Conservation (phyloP, 2,329 filamentous ascomycete genomes). For the Cladophialophora immunda region DNA sequence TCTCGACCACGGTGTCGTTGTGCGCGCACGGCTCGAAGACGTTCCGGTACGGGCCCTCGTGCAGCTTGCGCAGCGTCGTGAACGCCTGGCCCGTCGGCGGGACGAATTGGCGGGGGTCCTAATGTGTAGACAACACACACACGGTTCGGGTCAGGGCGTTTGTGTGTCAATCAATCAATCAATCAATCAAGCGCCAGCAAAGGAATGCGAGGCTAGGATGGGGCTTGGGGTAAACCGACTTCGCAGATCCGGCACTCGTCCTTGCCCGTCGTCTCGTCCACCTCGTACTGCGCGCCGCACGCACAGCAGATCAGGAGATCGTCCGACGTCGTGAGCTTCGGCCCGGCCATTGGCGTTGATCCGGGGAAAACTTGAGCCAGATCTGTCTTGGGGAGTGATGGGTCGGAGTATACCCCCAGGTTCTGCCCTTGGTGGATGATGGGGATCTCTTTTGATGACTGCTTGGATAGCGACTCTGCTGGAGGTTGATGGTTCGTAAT, state of each 20-base stretch:
- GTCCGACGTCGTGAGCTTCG: constrained; percentile 35
- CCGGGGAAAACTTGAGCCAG: no score
- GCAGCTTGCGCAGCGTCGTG: constrained; percentile 66
- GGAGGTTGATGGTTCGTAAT: no score
- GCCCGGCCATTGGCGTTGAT: constrained; percentile 13
- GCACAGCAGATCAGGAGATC: constrained; percentile 39
- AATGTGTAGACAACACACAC: no score
- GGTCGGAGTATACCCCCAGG: no score
- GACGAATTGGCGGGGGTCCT: constrained; percentile 41
- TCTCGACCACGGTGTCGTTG: constrained; percentile 34
- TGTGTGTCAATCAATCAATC: no score
- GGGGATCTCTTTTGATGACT: no score
- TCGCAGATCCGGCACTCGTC: constrained; percentile 39
- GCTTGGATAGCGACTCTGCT: no score
- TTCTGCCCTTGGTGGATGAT: no score
- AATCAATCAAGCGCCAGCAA: no score
- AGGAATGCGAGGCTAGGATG: no score
- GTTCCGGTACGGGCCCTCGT: constrained; percentile 27
- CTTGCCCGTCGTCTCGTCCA: constrained; percentile 27
- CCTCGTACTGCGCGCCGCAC: constrained; percentile 42
- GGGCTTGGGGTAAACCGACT: constrained; percentile 29
- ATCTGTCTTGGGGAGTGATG: no score
- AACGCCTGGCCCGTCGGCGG: constrained; percentile 37
- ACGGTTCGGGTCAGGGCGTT: no score
- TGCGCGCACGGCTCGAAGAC: constrained; percentile 34